These are phyloP conservation scores for Pythium sukuiense DNA, from an alignment of 352 stramenopile genomes.

Conservation along the genomic window DNA sequence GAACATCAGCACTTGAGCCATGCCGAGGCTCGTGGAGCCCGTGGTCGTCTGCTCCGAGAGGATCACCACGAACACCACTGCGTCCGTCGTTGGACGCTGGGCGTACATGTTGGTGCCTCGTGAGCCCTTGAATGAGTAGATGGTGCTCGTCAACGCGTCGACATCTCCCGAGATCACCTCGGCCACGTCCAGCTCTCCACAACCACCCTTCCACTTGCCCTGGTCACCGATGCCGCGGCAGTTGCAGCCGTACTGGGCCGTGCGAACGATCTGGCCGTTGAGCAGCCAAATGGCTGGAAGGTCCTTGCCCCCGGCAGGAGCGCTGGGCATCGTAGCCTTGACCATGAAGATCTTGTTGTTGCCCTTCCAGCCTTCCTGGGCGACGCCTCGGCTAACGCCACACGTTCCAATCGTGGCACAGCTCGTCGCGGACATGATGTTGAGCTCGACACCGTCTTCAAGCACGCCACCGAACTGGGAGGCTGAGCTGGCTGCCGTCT, in stretches of 20 bases:
- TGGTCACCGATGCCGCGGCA: constrained; percentile 40
- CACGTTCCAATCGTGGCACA: constrained; percentile 26
- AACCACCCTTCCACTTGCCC: constrained; percentile 44
- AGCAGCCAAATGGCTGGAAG: constrained; percentile 46
- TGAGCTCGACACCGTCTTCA: constrained; percentile 39
- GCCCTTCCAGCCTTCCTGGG: constrained; percentile 37
- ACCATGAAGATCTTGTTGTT: constrained; percentile 57
- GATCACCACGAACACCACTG: constrained; percentile 42
- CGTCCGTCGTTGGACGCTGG: constrained; percentile 24
- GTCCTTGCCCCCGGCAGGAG: constrained; percentile 20
- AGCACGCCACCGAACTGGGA: constrained; percentile 33
- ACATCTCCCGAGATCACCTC: constrained; percentile 35
- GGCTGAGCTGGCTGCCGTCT: constrained; percentile 8
- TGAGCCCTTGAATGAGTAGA: constrained; percentile 53
- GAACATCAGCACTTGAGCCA: constrained; percentile 34
- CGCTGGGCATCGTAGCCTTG: constrained; percentile 40
- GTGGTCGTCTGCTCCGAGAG: constrained; percentile 26
- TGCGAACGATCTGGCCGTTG: constrained; percentile 49
- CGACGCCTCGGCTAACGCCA: constrained; percentile 32
- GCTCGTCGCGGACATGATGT: constrained; percentile 39
- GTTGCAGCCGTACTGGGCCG: constrained; percentile 53
- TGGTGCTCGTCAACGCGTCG: constrained; percentile 37
- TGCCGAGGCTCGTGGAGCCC: constrained; percentile 15
- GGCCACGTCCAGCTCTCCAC: constrained; percentile 49
- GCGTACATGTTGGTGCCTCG: constrained; percentile 31